Conservation (phyloP, 352 stramenopile genomes). For the Phytopythium montanum region DNA sequence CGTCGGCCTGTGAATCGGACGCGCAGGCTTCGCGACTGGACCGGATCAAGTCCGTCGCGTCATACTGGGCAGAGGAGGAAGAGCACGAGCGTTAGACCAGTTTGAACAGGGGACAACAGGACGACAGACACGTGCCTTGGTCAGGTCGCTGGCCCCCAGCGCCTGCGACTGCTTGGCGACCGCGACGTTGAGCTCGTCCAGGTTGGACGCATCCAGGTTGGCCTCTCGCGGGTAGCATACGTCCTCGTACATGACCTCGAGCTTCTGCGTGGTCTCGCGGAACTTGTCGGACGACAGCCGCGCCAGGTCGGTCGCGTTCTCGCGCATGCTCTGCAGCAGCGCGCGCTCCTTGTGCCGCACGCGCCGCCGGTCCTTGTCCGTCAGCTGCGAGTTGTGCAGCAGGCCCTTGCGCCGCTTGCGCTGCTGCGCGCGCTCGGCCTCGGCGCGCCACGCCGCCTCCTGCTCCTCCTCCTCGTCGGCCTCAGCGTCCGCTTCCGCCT, state of each 20-base stretch:
- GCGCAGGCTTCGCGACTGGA: slow-evolving; percentile 37
- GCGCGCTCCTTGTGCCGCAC: slow-evolving; percentile 77
- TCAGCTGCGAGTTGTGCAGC: slow-evolving; percentile 66
- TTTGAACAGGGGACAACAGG: not conserved
- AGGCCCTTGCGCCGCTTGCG: slow-evolving; percentile 33
- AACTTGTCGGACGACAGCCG: slow-evolving; percentile 62
- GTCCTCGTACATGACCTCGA: slow-evolving; percentile 74
- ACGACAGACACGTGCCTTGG: slow-evolving; percentile 31
- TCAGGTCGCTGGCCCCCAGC: slow-evolving; percentile 66
- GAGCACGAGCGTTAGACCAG: not conserved
- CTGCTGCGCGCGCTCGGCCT: slow-evolving; percentile 7
- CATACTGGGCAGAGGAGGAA: slow-evolving; percentile 31
- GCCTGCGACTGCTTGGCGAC: slow-evolving; percentile 73
- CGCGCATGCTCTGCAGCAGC: slow-evolving; percentile 66
- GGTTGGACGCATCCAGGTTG: slow-evolving; percentile 77
- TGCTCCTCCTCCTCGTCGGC: slow-evolving; percentile 16
- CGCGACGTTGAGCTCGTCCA: slow-evolving; percentile 78
- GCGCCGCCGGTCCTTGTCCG: slow-evolving; percentile 61
- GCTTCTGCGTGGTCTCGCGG: slow-evolving; percentile 47
- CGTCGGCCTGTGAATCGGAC: slow-evolving; percentile 23
- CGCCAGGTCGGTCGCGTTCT: slow-evolving; percentile 64
- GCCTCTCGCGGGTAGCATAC: slow-evolving; percentile 80
- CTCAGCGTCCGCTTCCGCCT: no score
- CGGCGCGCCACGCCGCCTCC: not conserved
- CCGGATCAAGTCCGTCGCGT: slow-evolving; percentile 62